phyloP scores from a whole-genome alignment of 176 grass and related monocot genomes.

The Aegilops bicornis region DNA sequence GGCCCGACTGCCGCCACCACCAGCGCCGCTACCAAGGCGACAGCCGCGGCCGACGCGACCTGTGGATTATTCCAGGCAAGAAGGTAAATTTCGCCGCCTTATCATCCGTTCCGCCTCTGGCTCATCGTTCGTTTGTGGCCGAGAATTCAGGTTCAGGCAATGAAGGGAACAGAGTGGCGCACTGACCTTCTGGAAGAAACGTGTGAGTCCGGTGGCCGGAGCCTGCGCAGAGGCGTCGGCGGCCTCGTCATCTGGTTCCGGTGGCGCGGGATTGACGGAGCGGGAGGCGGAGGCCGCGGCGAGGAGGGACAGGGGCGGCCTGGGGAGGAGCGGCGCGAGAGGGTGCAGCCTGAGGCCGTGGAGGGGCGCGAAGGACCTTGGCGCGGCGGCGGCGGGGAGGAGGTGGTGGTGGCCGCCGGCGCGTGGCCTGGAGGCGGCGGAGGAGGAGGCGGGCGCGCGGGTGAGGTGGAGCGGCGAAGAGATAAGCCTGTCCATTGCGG shows the following conservation, averaged over 20 bases:
- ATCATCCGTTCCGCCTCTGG: neutral
- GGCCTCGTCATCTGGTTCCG: neutral
- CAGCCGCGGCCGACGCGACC: constrained; percentile 18
- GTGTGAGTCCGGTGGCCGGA: neutral
- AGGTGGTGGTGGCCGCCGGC: constrained; percentile 2
- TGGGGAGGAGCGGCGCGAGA: constrained; percentile 24
- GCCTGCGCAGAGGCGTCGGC: too few species aligned
- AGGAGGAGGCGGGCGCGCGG: constrained; percentile 4
- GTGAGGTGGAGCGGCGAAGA: constrained; percentile 50
- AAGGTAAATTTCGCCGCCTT: neutral
- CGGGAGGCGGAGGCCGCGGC: neutral
- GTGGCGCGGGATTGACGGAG: neutral
- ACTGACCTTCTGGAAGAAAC: constrained; percentile 40
- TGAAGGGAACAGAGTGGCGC: neutral
- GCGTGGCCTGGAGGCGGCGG: neutral
- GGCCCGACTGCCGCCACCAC: constrained; percentile 36
- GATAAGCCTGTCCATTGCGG: constrained; percentile 81
- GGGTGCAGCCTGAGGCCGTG: neutral
- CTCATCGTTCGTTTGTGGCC: neutral
- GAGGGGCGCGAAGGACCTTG: neutral
- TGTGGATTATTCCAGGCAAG: neutral
- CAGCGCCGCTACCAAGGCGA: constrained; percentile 8
- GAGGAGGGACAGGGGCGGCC: neutral
- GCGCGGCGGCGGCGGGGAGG: neutral
- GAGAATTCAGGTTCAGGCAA: neutral